Evolutionary conservation across 805 yeast species (phyloP), one percentile per base, ranked within the genome.

Genomic region (Lachancea mirantina): DNA sequence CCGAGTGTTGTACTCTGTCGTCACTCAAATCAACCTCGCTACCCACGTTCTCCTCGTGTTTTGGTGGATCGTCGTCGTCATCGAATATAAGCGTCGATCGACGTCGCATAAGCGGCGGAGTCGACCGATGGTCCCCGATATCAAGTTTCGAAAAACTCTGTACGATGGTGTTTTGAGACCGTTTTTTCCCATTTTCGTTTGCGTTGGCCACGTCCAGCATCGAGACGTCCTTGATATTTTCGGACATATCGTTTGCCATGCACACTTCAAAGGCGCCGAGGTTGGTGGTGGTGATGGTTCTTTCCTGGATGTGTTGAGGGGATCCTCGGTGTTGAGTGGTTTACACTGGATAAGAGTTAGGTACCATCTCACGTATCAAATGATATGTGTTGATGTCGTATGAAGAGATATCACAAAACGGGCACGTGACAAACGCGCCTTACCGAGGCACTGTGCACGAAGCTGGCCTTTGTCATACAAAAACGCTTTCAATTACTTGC

Each of bases 61-160:
- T 31, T 8, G 39, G 39, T 14, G 26, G 10, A 4, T 31, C 35
- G 26, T 66, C 65, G 22, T 81, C 89, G 39, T 79, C 87, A 1
- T 79, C 74, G 24, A 84, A 67, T 10, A 83, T 74, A 33, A 83
- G 46, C 0, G 92, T 81, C 2, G 88, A 78, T 55, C 78, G 79
- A 42, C 85, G 66, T 46, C 84, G 67, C 21, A 51, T 26, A 17
- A 50, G 31, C 8, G 42, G 51, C 27, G 62, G 52, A 26, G 47
- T 45, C 19, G 47, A 23, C 23, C 44, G 41, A 6, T 50, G 42
- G 30, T 47, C 48, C 26, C 57, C 61, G 6, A 58, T 53, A 32
- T 54, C 57, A 60, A 58, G 53, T 28, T 52, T 50, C 8, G 63
- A 58, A 20, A 58, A 39, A 14, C 53, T 47, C 24, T 57, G 58